Conservation (phyloP, 2,329 filamentous ascomycete genomes). For the Colletotrichum agaves region DNA sequence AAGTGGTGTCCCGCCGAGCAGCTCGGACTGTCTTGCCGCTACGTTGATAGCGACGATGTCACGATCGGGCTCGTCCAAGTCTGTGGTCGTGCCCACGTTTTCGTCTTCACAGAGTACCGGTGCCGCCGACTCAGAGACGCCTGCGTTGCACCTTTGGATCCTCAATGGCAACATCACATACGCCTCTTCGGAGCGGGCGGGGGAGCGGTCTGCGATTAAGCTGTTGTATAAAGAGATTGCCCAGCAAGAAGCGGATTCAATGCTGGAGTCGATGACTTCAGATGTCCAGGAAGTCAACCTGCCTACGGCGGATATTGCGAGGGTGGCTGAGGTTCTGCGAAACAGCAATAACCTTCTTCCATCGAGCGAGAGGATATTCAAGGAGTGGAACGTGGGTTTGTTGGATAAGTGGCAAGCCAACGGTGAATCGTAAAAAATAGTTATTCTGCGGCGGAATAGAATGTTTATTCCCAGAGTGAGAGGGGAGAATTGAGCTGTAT, state of each 20-base stretch:
- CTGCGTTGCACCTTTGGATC: conserved; percentile 62
- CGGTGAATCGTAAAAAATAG: not conserved
- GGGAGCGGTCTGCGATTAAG: conserved; percentile 58
- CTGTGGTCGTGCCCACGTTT: conserved; percentile 58
- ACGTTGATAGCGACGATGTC: conserved; percentile 64
- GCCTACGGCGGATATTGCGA: conserved; percentile 60
- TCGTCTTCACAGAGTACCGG: not conserved
- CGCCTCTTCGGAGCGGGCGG: conserved; percentile 51
- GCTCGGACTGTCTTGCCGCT: conserved; percentile 63
- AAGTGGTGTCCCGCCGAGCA: conserved; percentile 48
- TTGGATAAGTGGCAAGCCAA: conserved; percentile 61
- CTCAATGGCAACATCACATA: conserved; percentile 66
- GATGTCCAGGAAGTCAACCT: conserved; percentile 70
- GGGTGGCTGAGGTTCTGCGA: conserved; percentile 56
- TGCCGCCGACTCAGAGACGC: not conserved
- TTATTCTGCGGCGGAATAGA: not conserved
- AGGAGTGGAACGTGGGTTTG: conserved; percentile 75
- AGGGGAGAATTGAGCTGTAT: too few species aligned
- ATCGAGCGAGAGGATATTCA: conserved; percentile 64
- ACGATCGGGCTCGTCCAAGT: conserved; percentile 68
- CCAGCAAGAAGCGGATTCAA: conserved; percentile 55
- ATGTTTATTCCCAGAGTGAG: too few species aligned
- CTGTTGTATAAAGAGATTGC: conserved; percentile 61
- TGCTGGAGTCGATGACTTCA: conserved; percentile 62
- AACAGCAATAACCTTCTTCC: conserved; percentile 65